Evolutionary conservation across 495 filamentous ascomycete genomes (phyloP).

Genomic region (Neurospora sp.): DNA sequence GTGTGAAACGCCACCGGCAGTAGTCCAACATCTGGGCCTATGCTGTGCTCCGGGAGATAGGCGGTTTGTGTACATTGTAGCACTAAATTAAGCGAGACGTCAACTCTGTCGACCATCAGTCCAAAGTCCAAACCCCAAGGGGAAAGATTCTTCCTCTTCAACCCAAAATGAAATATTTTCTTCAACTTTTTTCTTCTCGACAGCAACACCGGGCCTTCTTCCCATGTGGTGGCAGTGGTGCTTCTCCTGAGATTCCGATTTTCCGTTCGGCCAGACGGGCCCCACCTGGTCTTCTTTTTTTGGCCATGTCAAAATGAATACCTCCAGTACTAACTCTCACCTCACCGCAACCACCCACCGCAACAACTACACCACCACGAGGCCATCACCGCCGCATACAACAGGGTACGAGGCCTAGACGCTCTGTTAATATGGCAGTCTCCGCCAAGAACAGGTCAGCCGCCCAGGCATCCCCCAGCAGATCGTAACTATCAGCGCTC

Average conservation of each 20-base stretch:
- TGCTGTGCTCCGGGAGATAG: neutral
- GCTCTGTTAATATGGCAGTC: neutral
- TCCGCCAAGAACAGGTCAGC: neutral
- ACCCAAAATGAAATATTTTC: neutral
- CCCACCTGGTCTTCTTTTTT: neutral
- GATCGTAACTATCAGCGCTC: neutral
- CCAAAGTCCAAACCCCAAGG: neutral
- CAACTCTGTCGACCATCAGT: neutral
- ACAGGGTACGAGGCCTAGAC: neutral
- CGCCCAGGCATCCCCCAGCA: neutral
- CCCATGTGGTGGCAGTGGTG: neutral
- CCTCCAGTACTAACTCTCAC: neutral
- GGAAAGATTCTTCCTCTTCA: neutral
- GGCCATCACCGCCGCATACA: neutral
- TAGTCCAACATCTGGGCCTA: neutral
- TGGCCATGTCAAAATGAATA: neutral
- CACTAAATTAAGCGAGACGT: neutral
- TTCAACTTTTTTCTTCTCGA: neutral
- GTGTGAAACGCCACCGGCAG: neutral
- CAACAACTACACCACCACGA: neutral
- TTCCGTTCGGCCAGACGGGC: neutral
- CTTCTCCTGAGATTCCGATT: neutral
- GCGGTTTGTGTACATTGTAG: neutral
- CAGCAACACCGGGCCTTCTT: neutral
- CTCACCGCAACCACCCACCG: neutral